These are phyloP conservation scores for Buxus sempervirens DNA, from an alignment of 164 flowering plant species.

Conservation along the genomic window DNA sequence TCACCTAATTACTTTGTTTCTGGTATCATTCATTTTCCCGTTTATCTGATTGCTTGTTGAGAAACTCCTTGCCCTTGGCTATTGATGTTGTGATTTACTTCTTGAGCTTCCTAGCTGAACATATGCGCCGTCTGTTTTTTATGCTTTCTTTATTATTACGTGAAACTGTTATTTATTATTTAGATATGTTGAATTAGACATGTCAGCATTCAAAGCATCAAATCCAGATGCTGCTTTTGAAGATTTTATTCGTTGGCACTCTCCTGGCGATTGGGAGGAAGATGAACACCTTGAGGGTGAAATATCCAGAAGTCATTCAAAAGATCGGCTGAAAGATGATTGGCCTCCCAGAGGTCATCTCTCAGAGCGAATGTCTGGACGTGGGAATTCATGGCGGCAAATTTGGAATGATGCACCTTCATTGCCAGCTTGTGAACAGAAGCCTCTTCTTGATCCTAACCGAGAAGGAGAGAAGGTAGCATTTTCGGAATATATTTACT, in stretches of 20 bases:
- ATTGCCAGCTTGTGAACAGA: conserved; percentile 81
- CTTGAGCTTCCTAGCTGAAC: background rate
- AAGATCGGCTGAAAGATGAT: conserved; percentile 20
- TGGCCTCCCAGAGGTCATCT: conserved; percentile 97
- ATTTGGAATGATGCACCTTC: conserved; percentile 81
- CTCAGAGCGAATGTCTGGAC: conserved; percentile 80
- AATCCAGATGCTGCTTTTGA: conserved; percentile 92
- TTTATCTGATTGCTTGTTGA: too few species aligned
- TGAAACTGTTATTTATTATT: background rate
- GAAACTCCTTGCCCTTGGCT: too few species aligned
- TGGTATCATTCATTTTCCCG: too few species aligned
- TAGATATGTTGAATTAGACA: conserved; percentile 47
- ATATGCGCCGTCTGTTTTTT: background rate
- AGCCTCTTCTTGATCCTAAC: conserved; percentile 84
- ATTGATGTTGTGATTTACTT: background rate
- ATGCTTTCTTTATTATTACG: background rate
- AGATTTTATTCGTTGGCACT: conserved; percentile 98
- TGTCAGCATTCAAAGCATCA: conserved; percentile 99
- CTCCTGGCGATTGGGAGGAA: conserved; percentile 90
- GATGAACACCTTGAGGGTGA: conserved; percentile 25
- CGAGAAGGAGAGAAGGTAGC: conserved; percentile 94
- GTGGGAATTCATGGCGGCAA: conserved; percentile 80
- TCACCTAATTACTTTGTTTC: too few species aligned
- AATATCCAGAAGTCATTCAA: conserved; percentile 16
- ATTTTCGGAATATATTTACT: background rate